Evolutionary conservation across 2,329 filamentous ascomycete species (phyloP), one percentile per base, ranked within the genome.

Genomic region (Dactylellina cionopaga): DNA sequence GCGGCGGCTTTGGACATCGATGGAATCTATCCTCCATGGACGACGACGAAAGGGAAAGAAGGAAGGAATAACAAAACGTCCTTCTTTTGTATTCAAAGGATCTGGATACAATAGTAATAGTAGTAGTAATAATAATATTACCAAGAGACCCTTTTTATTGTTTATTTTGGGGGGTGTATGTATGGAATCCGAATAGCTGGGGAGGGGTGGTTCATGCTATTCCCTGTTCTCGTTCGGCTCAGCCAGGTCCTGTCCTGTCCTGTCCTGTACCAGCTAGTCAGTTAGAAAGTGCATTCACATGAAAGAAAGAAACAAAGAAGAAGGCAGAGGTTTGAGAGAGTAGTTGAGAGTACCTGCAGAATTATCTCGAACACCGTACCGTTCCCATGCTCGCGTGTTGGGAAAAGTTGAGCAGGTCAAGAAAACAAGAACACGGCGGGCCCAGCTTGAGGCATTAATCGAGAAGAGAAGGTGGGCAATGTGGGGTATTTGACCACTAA

Each of bases 11-110:
- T 55, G 59, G 35, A 65, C 68, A 72, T 72, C 54, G 58, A 65
- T 52, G 51, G 19, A 54, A 58, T 29, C 68, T 72, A 65, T 72
- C 68, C 68, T 64, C 68, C 68, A 72, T 72, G 58, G 68, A 72
- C 68, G 52, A 46, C 25, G 59, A 43, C 39, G 58, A 51, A 17
- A 52, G 10, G 15, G 10, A 24, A 3, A 11, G 27, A 43, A 33
- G 27, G 13, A 27, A 31, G 31, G 22, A 44, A 19, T 25, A 17
- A 33, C 35, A 11, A 22, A 35, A 9, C 7, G 25, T 25, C 33
- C 25, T 22, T 35, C 27, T 55, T 37, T 37, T 37, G 9, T 54
- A 37, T 37, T 37, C 33, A 37, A 37, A 37, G 33, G 9, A 10
- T 37, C 25, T n/a, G n/a, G n/a, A n/a, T n/a, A n/a, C n/a, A n/a